These are phyloP conservation scores for Paxillus rubicundulus DNA, from an alignment of 768 basidiomycete genomes.

Conservation along the genomic window DNA sequence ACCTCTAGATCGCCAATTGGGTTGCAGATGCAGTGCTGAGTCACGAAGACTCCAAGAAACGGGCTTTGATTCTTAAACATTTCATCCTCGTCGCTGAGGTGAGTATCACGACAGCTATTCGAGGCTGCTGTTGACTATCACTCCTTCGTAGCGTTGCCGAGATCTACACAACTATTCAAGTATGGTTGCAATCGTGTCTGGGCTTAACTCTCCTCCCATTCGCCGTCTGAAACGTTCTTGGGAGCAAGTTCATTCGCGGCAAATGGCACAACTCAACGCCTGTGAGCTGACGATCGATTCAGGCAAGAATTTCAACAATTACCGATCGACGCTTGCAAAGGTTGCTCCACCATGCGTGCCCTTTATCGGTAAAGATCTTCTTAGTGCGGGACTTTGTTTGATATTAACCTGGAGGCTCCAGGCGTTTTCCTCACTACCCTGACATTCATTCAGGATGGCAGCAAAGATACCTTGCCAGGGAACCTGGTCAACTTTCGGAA, in stretches of 20 bases:
- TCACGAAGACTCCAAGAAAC: conserved; percentile 79
- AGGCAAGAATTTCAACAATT: conserved; percentile 92
- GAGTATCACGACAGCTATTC: conserved; percentile 29
- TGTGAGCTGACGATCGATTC: conserved; percentile 91
- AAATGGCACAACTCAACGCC: conserved; percentile 67
- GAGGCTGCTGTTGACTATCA: conserved; percentile 3
- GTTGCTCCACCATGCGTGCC: conserved; percentile 94
- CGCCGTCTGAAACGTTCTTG: conserved; percentile 90
- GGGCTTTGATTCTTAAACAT: conserved; percentile 81
- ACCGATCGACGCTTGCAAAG: conserved; percentile 76
- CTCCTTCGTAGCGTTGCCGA: conserved; percentile 73
- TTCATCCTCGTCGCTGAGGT: conserved; percentile 92
- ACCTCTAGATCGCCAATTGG: conserved; percentile 84
- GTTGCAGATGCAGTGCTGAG: conserved; percentile 81
- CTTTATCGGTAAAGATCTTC: conserved; percentile 72
- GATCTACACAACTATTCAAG: conserved; percentile 90
- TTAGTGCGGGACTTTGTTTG: background rate
- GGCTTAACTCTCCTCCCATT: conserved; percentile 90
- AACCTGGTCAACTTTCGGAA: conserved; percentile 94
- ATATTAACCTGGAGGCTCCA: conserved; percentile 29
- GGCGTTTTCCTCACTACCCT: conserved; percentile 95
- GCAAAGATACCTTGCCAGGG: conserved; percentile 76
- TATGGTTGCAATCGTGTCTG: conserved; percentile 96
- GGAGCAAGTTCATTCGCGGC: conserved; percentile 80
- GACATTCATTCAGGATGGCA: conserved; percentile 98